Evolutionary conservation across 495 filamentous ascomycete species (phyloP), one percentile per base, ranked within the genome.

Genomic region (Platismatia glauca): DNA sequence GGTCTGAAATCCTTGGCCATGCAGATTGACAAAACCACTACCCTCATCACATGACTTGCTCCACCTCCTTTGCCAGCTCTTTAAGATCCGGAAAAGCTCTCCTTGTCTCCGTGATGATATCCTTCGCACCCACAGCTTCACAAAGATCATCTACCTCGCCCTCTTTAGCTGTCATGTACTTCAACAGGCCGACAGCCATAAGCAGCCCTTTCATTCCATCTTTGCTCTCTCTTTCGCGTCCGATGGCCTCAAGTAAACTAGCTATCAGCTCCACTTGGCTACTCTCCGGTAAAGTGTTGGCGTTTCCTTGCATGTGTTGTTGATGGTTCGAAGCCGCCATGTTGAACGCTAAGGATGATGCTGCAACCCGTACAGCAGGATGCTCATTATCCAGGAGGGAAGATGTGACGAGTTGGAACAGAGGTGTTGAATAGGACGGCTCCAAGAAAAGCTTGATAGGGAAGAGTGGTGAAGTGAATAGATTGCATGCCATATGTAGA

Each of bases 341-440:
- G 63, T 97, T 96, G 73, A 92, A 92, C 1, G 89, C 82, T n/a
- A 97, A 74, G 1, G 87, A 87, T 20, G 91, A 81, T 0, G 91
- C 89, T 8, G 90, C 87, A 18, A 91, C 88, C 37, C 92, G 86
- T 27, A 84, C 67, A 37, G 74, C 71, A 62, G 78, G 24, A 71
- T 74, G 71, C 71, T 77, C 56, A n/a, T 71, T 72, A 68, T 86
- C 83, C 5, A 87, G 72, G 7, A 88, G 79, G 35, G 75, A 79
- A 56, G 75, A 72, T 13, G 80, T 82, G 22, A 81, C 72, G 22
- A 86, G 75, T 34, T 73, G 71, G 29, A 83, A 66, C 4, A 86
- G 70, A 2, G 66, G 57, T 34, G 63, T 71, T 60, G 62, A 72
- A 8, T 73, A 61, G 4, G 55, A 56, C 43, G 34, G 70, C 57